Base-by-base conservation (phyloP, 768 basidiomycete genomes). In the Phaeotremella skinneri region DNA sequence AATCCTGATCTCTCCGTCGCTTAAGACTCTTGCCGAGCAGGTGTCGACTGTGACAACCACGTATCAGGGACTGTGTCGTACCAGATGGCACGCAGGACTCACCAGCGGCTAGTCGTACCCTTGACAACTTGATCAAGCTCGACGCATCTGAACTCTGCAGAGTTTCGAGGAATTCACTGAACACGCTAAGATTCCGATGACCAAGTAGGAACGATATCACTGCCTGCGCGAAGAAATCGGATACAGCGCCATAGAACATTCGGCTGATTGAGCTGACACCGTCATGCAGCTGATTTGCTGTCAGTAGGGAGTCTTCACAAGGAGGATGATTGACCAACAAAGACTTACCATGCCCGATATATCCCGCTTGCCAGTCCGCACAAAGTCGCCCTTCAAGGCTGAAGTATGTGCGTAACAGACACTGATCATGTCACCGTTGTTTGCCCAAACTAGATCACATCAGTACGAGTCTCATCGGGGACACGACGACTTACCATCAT, bases 181-280 rank as follows among this genome's bases (percentile, higher is more conserved):
- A 98, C 2, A 97, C 91, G 41, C 86, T 82, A 7, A 86, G 73
- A 1, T 87, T 90, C 54, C 93, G 87, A 75, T 91, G 64, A 20
- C 75, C 68, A 16, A 75, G 69, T 43, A 77, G 60, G 59, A 72
- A 77, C 4, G 76, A 74, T 1, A 98, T 92, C 45, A 94, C 91
- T 0, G 93, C 91, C 79, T 99, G 96, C 57, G 84, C 86, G 78
- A 97, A 99, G 88, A 91, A 99, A 78, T 99, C 96, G 64, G 87
- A 86, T 1, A 67, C 64, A 1, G 71, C 70, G 4, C 69, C 68
- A 25, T 76, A 72, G 49, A 74, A 76, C 63, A 80, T 74, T 82
- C 91, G 85, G 29, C 91, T 87, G 17, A 98, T 79, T 4, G 92
- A 96, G 76, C 98, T 99, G 59, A 94, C 85, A 0, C 96, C 94